Conservation (phyloP, 169 alveolate genomes). For the Plasmodium coatneyi region DNA sequence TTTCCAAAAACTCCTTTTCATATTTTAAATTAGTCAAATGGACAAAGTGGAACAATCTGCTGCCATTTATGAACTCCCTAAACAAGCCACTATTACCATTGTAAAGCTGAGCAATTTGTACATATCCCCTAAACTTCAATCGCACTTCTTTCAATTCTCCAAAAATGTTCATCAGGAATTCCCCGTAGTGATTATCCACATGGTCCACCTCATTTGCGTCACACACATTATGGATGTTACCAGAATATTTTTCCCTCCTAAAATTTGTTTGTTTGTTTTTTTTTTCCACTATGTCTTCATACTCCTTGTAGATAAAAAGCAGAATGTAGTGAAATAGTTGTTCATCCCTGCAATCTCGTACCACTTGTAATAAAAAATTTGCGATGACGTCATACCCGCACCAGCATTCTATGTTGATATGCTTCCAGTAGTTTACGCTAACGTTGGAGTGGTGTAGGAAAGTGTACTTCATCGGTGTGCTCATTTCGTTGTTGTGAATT, state of each 20-base stretch:
- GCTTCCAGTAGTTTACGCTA: conserved; percentile 29
- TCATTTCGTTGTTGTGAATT: not conserved
- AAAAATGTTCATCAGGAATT: conserved; percentile 27
- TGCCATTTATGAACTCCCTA: conserved; percentile 41
- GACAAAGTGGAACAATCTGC: conserved; percentile 14
- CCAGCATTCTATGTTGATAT: conserved; percentile 57
- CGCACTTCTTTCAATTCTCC: conserved; percentile 30
- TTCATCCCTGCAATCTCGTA: conserved; percentile 19
- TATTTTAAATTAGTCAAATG: conserved; percentile 22
- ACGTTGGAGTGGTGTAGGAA: conserved; percentile 37
- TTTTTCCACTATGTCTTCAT: conserved; percentile 8
- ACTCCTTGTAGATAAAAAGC: conserved; percentile 54
- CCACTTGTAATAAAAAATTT: conserved; percentile 6
- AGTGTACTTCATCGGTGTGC: not conserved
- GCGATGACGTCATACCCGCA: conserved; percentile 39
- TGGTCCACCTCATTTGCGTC: not conserved
- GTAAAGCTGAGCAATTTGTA: conserved; percentile 49
- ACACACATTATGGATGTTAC: not conserved
- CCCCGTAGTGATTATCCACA: not conserved
- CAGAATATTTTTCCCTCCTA: not conserved
- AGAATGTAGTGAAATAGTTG: conserved; percentile 26
- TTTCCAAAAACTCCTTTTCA: conserved; percentile 45
- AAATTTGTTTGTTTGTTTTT: not conserved
- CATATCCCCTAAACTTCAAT: conserved; percentile 35
- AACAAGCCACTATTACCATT: conserved; percentile 19